These are phyloP conservation scores for Syzygium malaccense DNA, from an alignment of 441 rosid species.

Conservation along the genomic window DNA sequence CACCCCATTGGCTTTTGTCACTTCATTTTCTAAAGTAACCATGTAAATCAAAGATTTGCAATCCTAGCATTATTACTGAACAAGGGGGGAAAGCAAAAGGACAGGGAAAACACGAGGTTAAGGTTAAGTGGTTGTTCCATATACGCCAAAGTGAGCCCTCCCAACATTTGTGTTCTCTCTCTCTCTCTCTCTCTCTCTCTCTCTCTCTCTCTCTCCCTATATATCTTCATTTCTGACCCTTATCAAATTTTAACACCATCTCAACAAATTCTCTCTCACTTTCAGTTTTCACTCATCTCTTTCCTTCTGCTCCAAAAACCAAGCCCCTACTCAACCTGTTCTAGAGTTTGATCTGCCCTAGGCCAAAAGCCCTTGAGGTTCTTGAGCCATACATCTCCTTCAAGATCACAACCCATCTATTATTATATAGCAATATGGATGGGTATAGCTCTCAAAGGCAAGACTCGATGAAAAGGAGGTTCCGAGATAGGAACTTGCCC, in stretches of 20 bases:
- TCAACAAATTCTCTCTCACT: not conserved
- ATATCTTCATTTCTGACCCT: not conserved
- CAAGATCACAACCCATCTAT: not conserved
- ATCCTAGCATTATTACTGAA: not conserved
- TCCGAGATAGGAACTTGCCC: conserved; percentile 24
- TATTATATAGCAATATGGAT: conserved; percentile 15
- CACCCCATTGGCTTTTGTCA: not conserved
- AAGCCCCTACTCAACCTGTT: not conserved
- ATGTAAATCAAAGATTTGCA: not conserved
- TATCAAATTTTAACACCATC: not conserved
- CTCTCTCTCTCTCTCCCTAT: not conserved
- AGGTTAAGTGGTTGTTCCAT: not conserved
- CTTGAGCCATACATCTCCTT: not conserved
- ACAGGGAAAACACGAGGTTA: not conserved
- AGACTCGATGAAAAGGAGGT: conserved; percentile 41
- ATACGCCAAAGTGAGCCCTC: conserved; percentile 9
- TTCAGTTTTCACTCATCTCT: conserved; percentile 1
- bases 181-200: not conserved
- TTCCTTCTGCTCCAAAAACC: not conserved
- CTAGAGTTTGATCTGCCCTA: not conserved
- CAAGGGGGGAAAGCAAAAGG: not conserved
- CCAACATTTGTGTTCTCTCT: conserved; percentile 21
- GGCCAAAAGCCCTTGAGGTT: conserved; percentile 19
- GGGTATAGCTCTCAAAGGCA: conserved; percentile 42
- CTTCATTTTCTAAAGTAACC: not conserved